Conservation (phyloP, 441 rosid species). For the Erysimum cheiri region DNA sequence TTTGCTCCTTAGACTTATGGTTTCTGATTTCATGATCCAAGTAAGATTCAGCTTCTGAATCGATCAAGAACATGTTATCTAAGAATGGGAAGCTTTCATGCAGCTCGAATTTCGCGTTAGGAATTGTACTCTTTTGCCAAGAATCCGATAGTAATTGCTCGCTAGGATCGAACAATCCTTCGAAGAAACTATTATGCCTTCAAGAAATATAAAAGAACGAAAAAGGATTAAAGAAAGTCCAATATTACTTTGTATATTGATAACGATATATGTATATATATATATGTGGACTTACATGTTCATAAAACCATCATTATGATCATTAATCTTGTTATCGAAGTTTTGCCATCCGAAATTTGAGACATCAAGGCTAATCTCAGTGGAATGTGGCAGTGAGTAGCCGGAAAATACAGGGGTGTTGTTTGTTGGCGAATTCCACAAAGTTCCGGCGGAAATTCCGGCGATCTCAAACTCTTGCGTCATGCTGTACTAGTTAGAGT, state of each 20-base stretch:
- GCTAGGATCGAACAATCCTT: conserved; percentile 40
- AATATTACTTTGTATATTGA: not conserved
- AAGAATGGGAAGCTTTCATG: conserved; percentile 33
- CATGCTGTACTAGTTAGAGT: too few species aligned
- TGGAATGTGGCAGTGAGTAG: conserved; percentile 47
- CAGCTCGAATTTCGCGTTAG: conserved; percentile 34
- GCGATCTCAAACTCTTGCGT: conserved; percentile 73
- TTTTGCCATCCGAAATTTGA: conserved; percentile 40
- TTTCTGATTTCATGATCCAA: conserved; percentile 32
- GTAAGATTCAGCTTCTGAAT: conserved; percentile 41
- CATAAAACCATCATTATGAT: conserved; percentile 42
- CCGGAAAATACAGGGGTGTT: conserved; percentile 30
- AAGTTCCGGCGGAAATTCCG: conserved; percentile 67
- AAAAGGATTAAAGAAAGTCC: not conserved
- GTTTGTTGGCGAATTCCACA: conserved; percentile 61
- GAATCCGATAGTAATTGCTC: conserved; percentile 30
- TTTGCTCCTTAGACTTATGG: conserved; percentile 26
- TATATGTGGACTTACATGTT: conserved; percentile 20
- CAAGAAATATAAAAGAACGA: conserved; percentile 1
- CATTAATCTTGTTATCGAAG: conserved; percentile 24
- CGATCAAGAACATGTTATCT: conserved; percentile 39
- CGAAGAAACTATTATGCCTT: conserved; percentile 40
- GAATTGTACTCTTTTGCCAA: conserved; percentile 23
- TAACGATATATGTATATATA: not conserved
- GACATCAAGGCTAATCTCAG: conserved; percentile 37